phyloP scores from a whole-genome alignment of 1,139 yeast genomes.

The Pichia sorboxylosa region DNA sequence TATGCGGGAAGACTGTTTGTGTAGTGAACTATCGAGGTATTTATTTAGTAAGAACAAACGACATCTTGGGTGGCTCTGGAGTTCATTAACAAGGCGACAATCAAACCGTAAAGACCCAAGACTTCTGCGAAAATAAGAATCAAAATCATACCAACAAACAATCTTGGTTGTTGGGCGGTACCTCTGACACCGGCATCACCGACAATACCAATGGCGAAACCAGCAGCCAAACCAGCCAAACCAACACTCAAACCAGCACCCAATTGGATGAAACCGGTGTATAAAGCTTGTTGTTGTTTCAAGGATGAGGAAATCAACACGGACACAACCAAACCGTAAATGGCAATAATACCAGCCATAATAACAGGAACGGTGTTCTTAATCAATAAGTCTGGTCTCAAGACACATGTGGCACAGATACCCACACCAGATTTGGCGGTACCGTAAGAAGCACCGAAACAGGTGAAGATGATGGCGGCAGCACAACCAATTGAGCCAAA shows the following conservation, averaged over 20 bases:
- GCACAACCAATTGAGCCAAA: conserved; percentile 99
- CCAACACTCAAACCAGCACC: conserved; percentile 99
- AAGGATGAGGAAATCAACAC: conserved; percentile 89
- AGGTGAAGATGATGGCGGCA: conserved; percentile 95
- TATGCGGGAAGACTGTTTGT: too few species aligned
- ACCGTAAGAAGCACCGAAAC: conserved; percentile 98
- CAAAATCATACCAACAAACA: conserved; percentile 88
- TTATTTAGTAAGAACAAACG: too few species aligned
- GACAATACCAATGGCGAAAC: conserved; percentile 96
- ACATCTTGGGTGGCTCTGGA: conserved; percentile 95
- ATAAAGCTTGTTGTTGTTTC: conserved; percentile 83
- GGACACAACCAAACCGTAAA: conserved; percentile 94
- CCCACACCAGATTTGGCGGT: conserved; percentile 99
- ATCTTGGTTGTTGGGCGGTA: conserved; percentile 90
- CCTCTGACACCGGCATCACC: conserved; percentile 99
- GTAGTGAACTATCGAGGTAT: too few species aligned
- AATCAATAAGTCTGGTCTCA: conserved; percentile 92
- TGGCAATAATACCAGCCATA: conserved; percentile 99
- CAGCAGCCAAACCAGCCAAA: conserved; percentile 90
- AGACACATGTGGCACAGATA: conserved; percentile 95
- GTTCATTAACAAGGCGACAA: conserved; percentile 93
- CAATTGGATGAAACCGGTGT: conserved; percentile 94
- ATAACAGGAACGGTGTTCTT: conserved; percentile 90
- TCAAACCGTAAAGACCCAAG: conserved; percentile 90
- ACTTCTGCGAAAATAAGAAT: conserved; percentile 97